phyloP scores from a whole-genome alignment of 352 stramenopile genomes.

The Blastocystis sp. region DNA sequence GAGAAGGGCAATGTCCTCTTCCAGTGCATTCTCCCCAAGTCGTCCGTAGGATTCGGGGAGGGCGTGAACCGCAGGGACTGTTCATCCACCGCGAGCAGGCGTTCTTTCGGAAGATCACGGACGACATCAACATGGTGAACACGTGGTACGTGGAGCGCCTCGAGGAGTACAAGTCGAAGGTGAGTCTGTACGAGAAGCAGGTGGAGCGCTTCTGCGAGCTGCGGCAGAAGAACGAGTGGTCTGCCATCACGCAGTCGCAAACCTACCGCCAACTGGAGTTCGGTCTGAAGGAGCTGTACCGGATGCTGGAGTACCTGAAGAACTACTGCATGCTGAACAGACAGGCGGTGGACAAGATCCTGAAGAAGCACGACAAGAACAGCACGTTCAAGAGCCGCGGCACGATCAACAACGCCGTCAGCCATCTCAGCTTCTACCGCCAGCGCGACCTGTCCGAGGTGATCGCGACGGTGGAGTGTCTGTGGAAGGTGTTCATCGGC shows the following conservation, averaged over 20 bases:
- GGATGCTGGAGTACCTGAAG: slow-evolving; percentile 62
- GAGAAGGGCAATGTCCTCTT: slow-evolving; percentile 33
- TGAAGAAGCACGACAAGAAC: slow-evolving; percentile 74
- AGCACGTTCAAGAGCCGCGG: slow-evolving; percentile 60
- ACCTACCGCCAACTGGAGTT: slow-evolving; percentile 68
- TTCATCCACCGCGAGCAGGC: slow-evolving; percentile 24
- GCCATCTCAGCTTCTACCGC: slow-evolving; percentile 51
- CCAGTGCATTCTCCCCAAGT: slow-evolving; percentile 51
- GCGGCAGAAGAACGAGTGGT: background rate
- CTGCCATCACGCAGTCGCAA: slow-evolving; percentile 8
- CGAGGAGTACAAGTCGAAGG: slow-evolving; percentile 19
- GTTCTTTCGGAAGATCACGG: slow-evolving; percentile 31
- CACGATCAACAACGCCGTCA: slow-evolving; percentile 60
- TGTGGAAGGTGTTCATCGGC: slow-evolving; percentile 50
- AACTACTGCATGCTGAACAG: slow-evolving; percentile 74
- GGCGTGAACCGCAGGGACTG: slow-evolving; percentile 3
- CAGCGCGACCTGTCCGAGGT: slow-evolving; percentile 34
- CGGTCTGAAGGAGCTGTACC: slow-evolving; percentile 67
- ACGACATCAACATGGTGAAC: slow-evolving; percentile 71
- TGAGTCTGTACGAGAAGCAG: slow-evolving; percentile 55
- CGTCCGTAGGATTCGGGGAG: background rate
- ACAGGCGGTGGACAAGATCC: slow-evolving; percentile 70
- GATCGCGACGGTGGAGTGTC: slow-evolving; percentile 6
- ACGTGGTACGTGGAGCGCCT: slow-evolving; percentile 54
- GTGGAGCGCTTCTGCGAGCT: slow-evolving; percentile 60